Base-by-base conservation (phyloP, 192 early-diverging fungal genomes). In the Coemansia sp. region DNA sequence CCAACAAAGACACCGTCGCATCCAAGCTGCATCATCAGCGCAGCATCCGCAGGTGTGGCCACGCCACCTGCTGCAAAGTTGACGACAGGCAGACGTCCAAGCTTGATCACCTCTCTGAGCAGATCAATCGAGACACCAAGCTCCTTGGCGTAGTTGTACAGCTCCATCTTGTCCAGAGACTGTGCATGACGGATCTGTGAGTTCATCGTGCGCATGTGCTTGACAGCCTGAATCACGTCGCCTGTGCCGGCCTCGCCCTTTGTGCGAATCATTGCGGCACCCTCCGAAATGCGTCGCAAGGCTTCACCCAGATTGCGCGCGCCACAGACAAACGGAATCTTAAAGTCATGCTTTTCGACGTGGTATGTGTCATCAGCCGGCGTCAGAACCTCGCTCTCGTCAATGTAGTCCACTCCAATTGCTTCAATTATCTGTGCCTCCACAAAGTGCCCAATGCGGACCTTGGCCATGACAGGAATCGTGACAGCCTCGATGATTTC, bases 211-310 rank as follows among this genome's bases (percentile, higher is more conserved):
- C 97, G 87, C 66, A 92, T 94, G 75, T 99, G 95, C 70, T 93
- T 89, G 72, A 99, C 97, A 54, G 97, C 97, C 82, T 99, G 91
- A 57, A 99, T 92, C 55, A 99, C 94, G 70, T 99, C 92, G 63
- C 97, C 97, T 24, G 97, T 99, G 61, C 97, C 97, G 32, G 95
- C 95, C 79, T 97, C 95, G 71, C 95, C 97, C 88, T 97, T 98
- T 62, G 95, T 98, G 70, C 95, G 89, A 84, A 99, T 96, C 90
- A 97, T 94, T 60, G 95, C 90, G 52, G 97, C 97, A 74, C 97
- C 97, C 81, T 99, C 97, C 69, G 88, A 87, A 80, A 99, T 94
- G 59, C 97, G 88, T 50, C 97, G 87, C 72, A 99, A 86, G 55
- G 97, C 97, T 80, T 99, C 95, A 66, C 97, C 95, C 50, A 99